Evolutionary conservation across 352 stramenopile species (phyloP).

Genomic region (Globisporangium rhizosaccharum): DNA sequence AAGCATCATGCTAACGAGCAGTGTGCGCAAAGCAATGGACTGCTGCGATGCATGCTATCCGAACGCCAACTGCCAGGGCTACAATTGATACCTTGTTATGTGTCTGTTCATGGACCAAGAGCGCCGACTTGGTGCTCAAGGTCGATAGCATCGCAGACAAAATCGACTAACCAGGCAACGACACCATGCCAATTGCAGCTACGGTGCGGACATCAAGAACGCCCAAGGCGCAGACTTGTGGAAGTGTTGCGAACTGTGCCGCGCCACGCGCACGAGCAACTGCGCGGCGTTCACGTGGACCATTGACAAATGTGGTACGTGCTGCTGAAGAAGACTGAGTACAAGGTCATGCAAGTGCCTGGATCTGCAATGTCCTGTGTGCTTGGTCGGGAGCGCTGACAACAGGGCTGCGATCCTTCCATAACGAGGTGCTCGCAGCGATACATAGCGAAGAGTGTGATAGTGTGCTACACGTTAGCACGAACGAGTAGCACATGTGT

Average conservation of each 20-base stretch:
- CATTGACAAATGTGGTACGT: too few species aligned
- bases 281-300: slow-evolving; percentile 24
- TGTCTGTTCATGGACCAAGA: not conserved
- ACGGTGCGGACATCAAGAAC: slow-evolving; percentile 5
- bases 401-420: too few species aligned
- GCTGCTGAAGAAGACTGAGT: too few species aligned
- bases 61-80: not conserved
- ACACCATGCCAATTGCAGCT: slow-evolving; percentile 11
- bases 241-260: slow-evolving; percentile 8
- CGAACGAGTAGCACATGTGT: too few species aligned
- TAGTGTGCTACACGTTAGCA: too few species aligned
- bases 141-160: slow-evolving; percentile 17
- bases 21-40: not conserved
- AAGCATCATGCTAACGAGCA: not conserved
- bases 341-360: too few species aligned
- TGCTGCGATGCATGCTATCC: not conserved
- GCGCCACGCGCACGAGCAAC: not conserved
- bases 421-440: too few species aligned
- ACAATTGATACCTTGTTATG: not conserved
- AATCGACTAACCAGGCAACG: slow-evolving; percentile 25
- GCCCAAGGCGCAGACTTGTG: not conserved
- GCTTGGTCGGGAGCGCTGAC: too few species aligned
- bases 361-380: too few species aligned
- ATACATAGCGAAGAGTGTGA: too few species aligned
- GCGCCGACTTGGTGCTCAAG: slow-evolving; percentile 1